Conservation (phyloP, 768 basidiomycete genomes). For the Suillus hirtellus region DNA sequence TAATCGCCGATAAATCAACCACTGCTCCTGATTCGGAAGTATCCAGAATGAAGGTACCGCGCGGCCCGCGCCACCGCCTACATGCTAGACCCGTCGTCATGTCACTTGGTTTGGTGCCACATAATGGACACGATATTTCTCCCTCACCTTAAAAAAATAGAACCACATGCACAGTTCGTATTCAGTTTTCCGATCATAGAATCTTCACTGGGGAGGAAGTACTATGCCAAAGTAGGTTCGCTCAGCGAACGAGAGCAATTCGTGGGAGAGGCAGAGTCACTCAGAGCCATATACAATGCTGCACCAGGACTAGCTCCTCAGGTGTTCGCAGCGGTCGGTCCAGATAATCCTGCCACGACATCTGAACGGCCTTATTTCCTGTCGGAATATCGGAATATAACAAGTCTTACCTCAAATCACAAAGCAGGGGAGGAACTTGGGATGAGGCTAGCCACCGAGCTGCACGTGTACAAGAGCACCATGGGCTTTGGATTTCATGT, state of each 20-base stretch:
- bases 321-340: conserved; percentile 50
- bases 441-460: conserved; percentile 61
- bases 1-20: neutral
- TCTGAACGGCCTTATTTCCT: conserved; percentile 62
- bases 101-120: neutral
- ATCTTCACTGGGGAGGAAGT: conserved; percentile 58
- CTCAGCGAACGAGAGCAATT: conserved; percentile 62
- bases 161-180: conserved; percentile 50
- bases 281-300: conserved; percentile 60
- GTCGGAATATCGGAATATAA: conserved; percentile 70
- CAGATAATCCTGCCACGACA: conserved; percentile 26
- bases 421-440: conserved; percentile 53
- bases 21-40: neutral
- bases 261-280: conserved; percentile 65
- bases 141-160: conserved; percentile 46
- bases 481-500: conserved; percentile 69
- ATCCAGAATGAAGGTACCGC: neutral
- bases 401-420: conserved; percentile 38
- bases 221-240: conserved; percentile 64
- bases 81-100: neutral
- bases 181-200: conserved; percentile 45
- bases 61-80: too few species aligned
- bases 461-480: conserved; percentile 56
- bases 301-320: conserved; percentile 67
- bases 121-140: conserved; percentile 34